Evolutionary conservation across 2,329 filamentous ascomycete genomes (phyloP).

Genomic region (Xylariaceae sp.): DNA sequence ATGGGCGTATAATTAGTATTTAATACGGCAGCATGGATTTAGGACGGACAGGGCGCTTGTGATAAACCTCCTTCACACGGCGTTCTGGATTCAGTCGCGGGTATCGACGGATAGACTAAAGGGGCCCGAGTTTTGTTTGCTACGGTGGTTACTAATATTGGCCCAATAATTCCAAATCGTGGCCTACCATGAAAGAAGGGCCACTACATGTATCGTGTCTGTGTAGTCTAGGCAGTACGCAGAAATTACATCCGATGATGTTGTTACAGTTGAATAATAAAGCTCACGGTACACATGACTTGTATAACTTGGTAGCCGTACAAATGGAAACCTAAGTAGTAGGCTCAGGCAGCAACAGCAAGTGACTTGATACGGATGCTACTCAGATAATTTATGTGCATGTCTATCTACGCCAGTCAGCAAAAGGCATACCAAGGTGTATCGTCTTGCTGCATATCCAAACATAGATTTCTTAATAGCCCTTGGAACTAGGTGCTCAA

Average conservation of each 20-base stretch:
- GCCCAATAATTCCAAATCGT: not conserved
- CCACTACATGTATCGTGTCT: not conserved
- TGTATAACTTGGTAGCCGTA: too few relatives aligned
- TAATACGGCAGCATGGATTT: constrained; percentile 6
- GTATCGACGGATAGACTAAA: constrained; percentile 15
- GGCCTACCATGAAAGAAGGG: not conserved
- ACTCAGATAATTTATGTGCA: too few relatives aligned
- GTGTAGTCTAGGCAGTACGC: too few relatives aligned
- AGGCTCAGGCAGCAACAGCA: too few relatives aligned
- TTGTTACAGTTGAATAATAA: not conserved
- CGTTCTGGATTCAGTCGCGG: constrained; percentile 29
- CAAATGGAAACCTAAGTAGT: too few relatives aligned
- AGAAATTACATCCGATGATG: not conserved
- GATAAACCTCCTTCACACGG: constrained; percentile 8
- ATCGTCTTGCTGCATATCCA: too few relatives aligned
- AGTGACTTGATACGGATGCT: too few relatives aligned
- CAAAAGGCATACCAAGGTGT: too few relatives aligned
- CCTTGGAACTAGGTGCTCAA: too few relatives aligned
- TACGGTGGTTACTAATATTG: constrained; percentile 18
- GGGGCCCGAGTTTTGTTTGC: constrained; percentile 18
- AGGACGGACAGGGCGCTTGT: constrained; percentile 24
- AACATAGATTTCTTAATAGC: too few relatives aligned
- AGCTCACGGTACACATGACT: too few relatives aligned
- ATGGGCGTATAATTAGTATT: constrained; percentile 72
- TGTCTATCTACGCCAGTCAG: too few relatives aligned